Conservation (phyloP, 2,329 filamentous ascomycete genomes). For the Aspergillus novoparasiticus region DNA sequence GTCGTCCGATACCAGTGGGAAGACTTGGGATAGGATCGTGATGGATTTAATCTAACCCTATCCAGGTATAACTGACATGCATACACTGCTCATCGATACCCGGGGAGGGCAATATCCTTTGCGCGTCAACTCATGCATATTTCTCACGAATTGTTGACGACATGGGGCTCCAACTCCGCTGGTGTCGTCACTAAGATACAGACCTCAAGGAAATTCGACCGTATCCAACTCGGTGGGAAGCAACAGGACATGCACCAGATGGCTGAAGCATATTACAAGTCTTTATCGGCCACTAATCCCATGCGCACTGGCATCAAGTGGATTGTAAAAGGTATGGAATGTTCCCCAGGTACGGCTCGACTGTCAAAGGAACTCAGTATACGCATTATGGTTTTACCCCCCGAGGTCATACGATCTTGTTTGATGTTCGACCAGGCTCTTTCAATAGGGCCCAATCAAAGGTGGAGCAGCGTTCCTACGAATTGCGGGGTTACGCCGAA, state of each 20-base stretch:
- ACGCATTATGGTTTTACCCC: too few relatives aligned
- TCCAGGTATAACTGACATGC: not conserved
- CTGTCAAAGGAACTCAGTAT: not conserved
- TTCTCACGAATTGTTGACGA: not conserved
- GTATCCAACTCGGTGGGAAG: not conserved
- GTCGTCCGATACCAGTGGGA: conserved; percentile 17
- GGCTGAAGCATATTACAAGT: not conserved
- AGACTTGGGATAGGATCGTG: conserved; percentile 30
- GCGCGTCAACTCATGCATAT: not conserved
- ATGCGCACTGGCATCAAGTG: not conserved
- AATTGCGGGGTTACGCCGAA: conserved; percentile 1
- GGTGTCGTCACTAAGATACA: not conserved
- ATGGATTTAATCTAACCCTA: conserved; percentile 26
- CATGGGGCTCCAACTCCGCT: not conserved
- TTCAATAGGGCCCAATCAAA: not conserved
- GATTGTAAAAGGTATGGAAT: not conserved
- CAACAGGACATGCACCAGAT: not conserved
- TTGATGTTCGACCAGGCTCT: not conserved
- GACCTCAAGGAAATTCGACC: not conserved
- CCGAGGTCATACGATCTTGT: not conserved
- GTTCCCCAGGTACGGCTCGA: not conserved
- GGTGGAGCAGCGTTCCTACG: not conserved
- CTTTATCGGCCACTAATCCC: too few relatives aligned
- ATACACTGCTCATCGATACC: not conserved
- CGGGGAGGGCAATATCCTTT: not conserved